phyloP scores from a whole-genome alignment of 192 early-diverging fungal genomes.

The Diversispora eburnea region DNA sequence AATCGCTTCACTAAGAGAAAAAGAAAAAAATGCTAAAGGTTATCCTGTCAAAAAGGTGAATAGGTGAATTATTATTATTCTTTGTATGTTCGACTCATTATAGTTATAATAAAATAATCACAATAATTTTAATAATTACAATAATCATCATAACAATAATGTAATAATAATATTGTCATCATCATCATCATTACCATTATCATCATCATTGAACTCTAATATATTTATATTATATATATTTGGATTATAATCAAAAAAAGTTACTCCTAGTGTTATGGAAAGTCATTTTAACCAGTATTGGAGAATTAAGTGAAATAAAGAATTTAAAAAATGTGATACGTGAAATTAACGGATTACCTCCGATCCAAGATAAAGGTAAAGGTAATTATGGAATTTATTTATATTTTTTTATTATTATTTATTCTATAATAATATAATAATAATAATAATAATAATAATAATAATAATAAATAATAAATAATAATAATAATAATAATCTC shows the following conservation, averaged over 20 bases:
- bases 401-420: background rate
- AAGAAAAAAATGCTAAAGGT: conserved; percentile 59
- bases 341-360: conserved; percentile 46
- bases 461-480: too few relatives aligned
- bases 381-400: conserved; percentile 7
- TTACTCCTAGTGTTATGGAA: conserved; percentile 70
- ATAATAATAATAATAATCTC: background rate
- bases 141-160: too few relatives aligned
- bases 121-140: too few relatives aligned
- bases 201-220: background rate
- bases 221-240: background rate
- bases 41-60: conserved; percentile 69
- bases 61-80: too few relatives aligned
- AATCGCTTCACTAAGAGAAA: conserved; percentile 57
- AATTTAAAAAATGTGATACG: conserved; percentile 48
- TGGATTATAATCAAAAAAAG: conserved; percentile 31
- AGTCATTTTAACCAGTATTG: conserved; percentile 56
- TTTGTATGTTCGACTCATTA: too few relatives aligned
- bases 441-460: too few relatives aligned
- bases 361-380: conserved; percentile 28
- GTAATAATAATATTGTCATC: background rate
- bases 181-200: background rate
- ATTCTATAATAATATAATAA: too few relatives aligned
- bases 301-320: conserved; percentile 48
- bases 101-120: too few relatives aligned